A percentile compares a stretch with the other conserved stretches of the same genome.
Evolutionary conservation across 2,329 filamentous ascomycete genomes (phyloP).

Genomic region (Aspergillus sp.): DNA sequence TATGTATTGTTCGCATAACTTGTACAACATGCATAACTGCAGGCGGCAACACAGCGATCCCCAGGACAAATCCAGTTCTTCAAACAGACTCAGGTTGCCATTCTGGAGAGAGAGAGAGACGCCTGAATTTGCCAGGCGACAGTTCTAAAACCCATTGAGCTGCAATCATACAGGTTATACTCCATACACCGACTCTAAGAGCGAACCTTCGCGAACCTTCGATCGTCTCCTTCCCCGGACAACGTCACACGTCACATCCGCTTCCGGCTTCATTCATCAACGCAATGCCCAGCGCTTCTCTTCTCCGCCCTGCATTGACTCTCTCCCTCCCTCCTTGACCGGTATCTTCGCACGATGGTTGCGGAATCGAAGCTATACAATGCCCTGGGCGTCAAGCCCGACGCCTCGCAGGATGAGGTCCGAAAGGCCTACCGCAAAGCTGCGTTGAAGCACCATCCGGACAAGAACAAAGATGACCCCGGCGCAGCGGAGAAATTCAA

Average conservation of each 20-base stretch:
- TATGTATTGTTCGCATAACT: no score
- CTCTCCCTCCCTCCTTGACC: constrained; percentile 1
- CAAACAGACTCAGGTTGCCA: not conserved
- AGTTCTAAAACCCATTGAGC: no score
- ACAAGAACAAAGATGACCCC: constrained; percentile 94
- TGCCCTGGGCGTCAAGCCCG: constrained; percentile 65
- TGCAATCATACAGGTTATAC: no score
- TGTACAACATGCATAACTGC: no score
- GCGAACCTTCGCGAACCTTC: constrained; percentile 35
- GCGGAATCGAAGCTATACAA: constrained; percentile 96
- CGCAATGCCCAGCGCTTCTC: not conserved
- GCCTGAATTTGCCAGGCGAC: no score
- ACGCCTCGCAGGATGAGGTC: constrained; percentile 83
- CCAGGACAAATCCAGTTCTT: not conserved
- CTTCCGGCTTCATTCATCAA: constrained; percentile 1
- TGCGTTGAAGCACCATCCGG: constrained; percentile 85
- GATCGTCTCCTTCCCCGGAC: constrained; percentile 10
- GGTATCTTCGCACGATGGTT: constrained; percentile 57
- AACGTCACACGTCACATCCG: constrained; percentile 25
- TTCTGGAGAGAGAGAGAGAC: constrained; percentile 1
- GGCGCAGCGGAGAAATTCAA: constrained; percentile 90
- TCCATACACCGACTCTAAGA: no score
- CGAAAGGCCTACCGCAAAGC: constrained; percentile 83
- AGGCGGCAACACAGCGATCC: no score
- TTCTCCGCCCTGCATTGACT: not conserved